phyloP scores from a whole-genome alignment of 2,329 filamentous ascomycete species.

The Graphilbum ipis-grandicollis region DNA sequence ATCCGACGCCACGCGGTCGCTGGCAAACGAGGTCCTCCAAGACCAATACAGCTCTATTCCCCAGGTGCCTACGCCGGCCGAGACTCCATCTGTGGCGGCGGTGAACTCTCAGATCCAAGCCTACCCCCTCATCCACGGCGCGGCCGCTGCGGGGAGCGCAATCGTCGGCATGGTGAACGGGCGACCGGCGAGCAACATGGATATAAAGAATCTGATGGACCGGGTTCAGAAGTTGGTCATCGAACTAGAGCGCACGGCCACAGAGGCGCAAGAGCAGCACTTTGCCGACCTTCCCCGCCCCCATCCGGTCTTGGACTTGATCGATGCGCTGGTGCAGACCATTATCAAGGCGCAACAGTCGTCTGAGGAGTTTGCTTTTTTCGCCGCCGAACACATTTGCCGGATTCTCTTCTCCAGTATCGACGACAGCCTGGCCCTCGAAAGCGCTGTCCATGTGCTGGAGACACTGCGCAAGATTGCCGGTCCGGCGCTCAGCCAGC shows the following conservation, averaged over 20 bases:
- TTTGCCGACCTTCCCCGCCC: conserved; percentile 40
- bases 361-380: conserved; percentile 41
- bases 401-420: conserved; percentile 33
- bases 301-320: conserved; percentile 41
- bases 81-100: conserved; percentile 38
- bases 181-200: conserved; percentile 29
- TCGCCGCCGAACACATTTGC: conserved; percentile 42
- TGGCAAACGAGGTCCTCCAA: conserved; percentile 46
- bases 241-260: conserved; percentile 37
- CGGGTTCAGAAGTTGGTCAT: conserved; percentile 39
- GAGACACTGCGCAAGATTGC: conserved; percentile 43
- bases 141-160: conserved; percentile 6
- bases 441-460: conserved; percentile 44
- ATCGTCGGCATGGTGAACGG: conserved; percentile 26
- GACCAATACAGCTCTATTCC: conserved; percentile 42
- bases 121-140: conserved; percentile 35
- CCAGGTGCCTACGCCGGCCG: conserved; percentile 38
- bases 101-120: conserved; percentile 33
- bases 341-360: conserved; percentile 46
- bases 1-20: conserved; percentile 42
- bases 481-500: conserved; percentile 32
- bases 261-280: conserved; percentile 38
- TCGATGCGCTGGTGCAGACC: conserved; percentile 42
- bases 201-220: conserved; percentile 34
- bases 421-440: conserved; percentile 38